phyloP scores from a whole-genome alignment of 345 rosid genomes.

The Lepidium sativum region DNA sequence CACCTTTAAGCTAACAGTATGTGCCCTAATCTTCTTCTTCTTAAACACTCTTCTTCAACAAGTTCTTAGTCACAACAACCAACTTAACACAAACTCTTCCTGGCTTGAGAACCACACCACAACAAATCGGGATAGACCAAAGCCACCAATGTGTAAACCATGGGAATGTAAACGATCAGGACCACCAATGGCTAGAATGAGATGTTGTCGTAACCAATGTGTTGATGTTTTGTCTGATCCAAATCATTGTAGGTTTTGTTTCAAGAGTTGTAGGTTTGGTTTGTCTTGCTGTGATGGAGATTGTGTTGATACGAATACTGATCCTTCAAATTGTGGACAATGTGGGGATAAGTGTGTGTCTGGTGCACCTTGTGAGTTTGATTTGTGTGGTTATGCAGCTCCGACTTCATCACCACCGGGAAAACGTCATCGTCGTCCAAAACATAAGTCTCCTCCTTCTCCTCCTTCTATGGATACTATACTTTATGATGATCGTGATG shows the following conservation, averaged over 20 bases:
- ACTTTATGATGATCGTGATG: slow-evolving; percentile 7
- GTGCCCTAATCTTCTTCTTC: slow-evolving; percentile 3
- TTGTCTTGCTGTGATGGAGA: slow-evolving; percentile 15
- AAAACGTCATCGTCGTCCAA: slow-evolving; percentile 6
- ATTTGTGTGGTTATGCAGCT: slow-evolving; percentile 30
- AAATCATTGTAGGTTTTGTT: slow-evolving; percentile 27
- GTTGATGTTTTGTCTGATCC: slow-evolving; percentile 25
- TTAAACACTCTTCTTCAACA: slow-evolving; percentile 1
- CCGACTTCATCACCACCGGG: slow-evolving; percentile 8
- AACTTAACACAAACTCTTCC: slow-evolving; percentile 17
- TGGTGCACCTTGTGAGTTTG: slow-evolving; percentile 28
- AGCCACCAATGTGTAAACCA: slow-evolving; percentile 21
- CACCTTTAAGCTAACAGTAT: not conserved
- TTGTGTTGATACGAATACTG: slow-evolving; percentile 18
- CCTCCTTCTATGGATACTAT: slow-evolving; percentile 19
- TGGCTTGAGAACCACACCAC: slow-evolving; percentile 15
- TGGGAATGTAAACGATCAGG: slow-evolving; percentile 10
- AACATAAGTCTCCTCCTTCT: not conserved
- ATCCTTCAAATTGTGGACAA: slow-evolving; percentile 24
- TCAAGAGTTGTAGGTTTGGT: slow-evolving; percentile 10
- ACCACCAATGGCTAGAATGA: slow-evolving; percentile 21
- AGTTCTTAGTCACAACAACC: slow-evolving; percentile 2
- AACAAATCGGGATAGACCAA: slow-evolving; percentile 1
- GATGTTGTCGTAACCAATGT: slow-evolving; percentile 27
- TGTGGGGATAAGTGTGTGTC: slow-evolving; percentile 20